Percentiles rank a stretch among this genome's conserved stretches.
Evolutionary conservation across 2,329 filamentous ascomycete species (phyloP).

Genomic region (Penicillium sp.): DNA sequence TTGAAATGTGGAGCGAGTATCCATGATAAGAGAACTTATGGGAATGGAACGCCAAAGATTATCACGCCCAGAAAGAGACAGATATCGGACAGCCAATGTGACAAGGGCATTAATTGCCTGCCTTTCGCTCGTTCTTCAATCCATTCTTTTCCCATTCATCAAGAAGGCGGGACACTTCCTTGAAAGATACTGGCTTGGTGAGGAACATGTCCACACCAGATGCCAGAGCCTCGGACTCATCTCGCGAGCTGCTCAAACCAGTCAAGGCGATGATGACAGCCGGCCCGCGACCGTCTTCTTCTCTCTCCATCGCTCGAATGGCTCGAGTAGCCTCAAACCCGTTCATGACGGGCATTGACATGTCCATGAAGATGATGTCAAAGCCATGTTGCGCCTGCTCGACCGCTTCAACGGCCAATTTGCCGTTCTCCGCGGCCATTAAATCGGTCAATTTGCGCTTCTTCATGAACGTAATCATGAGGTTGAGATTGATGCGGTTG

Average conservation of each 20-base stretch:
- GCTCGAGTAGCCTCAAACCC: conserved; percentile 49
- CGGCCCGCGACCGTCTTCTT: conserved; percentile 29
- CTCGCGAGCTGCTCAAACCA: conserved; percentile 44
- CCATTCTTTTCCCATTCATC: conserved; percentile 31
- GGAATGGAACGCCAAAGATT: not conserved
- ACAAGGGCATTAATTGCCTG: not conserved
- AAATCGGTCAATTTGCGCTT: conserved; percentile 37
- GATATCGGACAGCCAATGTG: not conserved
- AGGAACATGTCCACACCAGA: conserved; percentile 49
- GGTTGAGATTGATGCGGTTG: conserved; percentile 47
- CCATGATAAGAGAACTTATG: not conserved
- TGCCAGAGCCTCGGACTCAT: conserved; percentile 44
- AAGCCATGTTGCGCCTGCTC: conserved; percentile 35
- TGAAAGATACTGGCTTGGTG: conserved; percentile 49
- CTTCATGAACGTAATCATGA: conserved; percentile 46
- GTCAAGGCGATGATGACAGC: conserved; percentile 49
- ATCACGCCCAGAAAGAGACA: not conserved
- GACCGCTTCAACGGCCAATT: conserved; percentile 43
- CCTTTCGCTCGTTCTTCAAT: conserved; percentile 13
- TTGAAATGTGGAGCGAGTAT: not conserved
- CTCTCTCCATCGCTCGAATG: conserved; percentile 45
- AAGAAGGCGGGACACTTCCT: conserved; percentile 42
- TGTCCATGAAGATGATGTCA: conserved; percentile 51
- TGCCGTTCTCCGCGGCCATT: conserved; percentile 44
- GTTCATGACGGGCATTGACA: conserved; percentile 51